Evolutionary conservation across 2,329 filamentous ascomycete species (phyloP), one percentile per base, ranked within the genome.

Genomic region (Colletotrichum orbiculare): DNA sequence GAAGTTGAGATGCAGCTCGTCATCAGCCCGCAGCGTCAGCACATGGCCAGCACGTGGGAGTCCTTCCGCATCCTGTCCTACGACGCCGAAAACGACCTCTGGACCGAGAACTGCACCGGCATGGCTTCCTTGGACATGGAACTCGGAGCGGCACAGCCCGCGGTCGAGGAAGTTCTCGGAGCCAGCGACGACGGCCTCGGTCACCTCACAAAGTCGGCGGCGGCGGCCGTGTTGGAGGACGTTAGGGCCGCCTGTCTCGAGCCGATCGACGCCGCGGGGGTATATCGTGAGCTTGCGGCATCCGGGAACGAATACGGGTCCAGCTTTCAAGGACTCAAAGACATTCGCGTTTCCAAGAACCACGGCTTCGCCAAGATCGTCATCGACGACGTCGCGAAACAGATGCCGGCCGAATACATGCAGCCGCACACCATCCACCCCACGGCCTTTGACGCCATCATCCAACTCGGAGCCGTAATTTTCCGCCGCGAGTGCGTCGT

Each of bases 51-150:
- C 69, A 69, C 6, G 65, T 72, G 68, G 67, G 71, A 76, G 54
- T 70, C 70, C 34, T 76, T 77, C 66, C 69, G 69, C 34, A 73
- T 77, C 65, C 67, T 60, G 4, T 76, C 74, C 6, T 73, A 72
- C 65, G 71, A 73, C 50, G 52, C 17, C 17, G 17, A 69, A 2
- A 54, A 33, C 12, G 53, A 56, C 13, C 45, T 54, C 4, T 69
- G 67, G 67, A 64, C 53, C 13, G 67, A 71, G 59, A 60, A 71
- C 49, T 72, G 69, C 48, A 54, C 47, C 37, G 70, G 70, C 6
- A 46, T 59, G 13, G 57, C 47, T 47, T 49, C 10, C 52, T 63
- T 38, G 50, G 34, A 39, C 37, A 41, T 39, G 35, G n/a, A 17
- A 41, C 33, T 17, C 17, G 17, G 17, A 35, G 47, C 13, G 13